Evolutionary conservation across 306 rosid species (phyloP), one percentile per base, ranked within the genome.

Genomic region (Neltuma alba): DNA sequence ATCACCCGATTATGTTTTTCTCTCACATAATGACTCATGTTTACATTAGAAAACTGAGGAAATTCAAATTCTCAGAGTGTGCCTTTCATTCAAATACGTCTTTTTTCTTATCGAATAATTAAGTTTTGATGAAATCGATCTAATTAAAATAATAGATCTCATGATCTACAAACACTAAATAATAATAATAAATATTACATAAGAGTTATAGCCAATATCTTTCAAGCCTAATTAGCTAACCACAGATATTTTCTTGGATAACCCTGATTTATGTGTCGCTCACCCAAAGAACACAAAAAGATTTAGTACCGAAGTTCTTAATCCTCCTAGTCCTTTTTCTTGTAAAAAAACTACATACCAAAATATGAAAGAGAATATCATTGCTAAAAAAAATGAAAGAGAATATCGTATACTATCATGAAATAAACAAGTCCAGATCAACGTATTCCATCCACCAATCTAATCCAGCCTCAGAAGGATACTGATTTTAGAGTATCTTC

Each of bases 401-500:
- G n/a, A n/a, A n/a, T n/a, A n/a, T n/a, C n/a, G n/a, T 7, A n/a
- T 2, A 16, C 14, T 50, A 63, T 42, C 48, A 44, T 14, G 10
- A 6, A 15, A 76, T 47, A 77, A 42, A 37, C 3, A 34, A 33
- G 33, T 33, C 38, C 74, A 34, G 6, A 77, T 31, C 63, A 36
- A 65, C 34, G 64, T 45, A 47, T 70, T 75, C 73, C 65, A 70
- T 13, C 84, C 16, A 25, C 48, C 74, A 70, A 48, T 70, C 16
- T 10, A 70, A 62, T 74, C 63, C 75, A 70, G 78, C 48, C 44
- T 64, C 64, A 18, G 12, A n/a, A 76, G 70, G 50, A 71, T 52
- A 71, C 10, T 41, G 71, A 58, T 40, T 41, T 77, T 50, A 42
- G 65, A 64, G 28, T 42, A 73, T 55, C 50, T 77, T 64, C 15